Evolutionary conservation across 2,329 filamentous ascomycete species (phyloP).

Genomic region (Escovopsis weberi): DNA sequence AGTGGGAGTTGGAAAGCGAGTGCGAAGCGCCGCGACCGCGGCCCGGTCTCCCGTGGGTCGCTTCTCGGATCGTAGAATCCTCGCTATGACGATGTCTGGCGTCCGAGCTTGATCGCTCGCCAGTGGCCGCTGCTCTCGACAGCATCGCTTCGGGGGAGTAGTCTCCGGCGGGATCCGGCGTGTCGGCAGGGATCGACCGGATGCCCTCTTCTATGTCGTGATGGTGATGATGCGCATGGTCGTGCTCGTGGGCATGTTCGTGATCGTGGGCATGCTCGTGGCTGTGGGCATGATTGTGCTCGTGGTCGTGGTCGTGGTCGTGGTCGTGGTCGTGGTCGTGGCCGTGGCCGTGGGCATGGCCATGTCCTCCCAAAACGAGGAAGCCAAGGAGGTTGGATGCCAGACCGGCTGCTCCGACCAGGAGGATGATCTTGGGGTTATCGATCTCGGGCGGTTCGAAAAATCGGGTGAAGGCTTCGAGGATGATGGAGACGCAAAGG

Average conservation of each 20-base stretch:
- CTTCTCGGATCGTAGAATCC: slow-evolving; percentile 12
- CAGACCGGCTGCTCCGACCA: slow-evolving; percentile 77
- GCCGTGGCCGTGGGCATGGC: slow-evolving; percentile 56
- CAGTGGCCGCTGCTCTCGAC: slow-evolving; percentile 26
- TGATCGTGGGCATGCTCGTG: too few species aligned
- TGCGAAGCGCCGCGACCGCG: slow-evolving; percentile 5
- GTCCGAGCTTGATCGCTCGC: slow-evolving; percentile 14
- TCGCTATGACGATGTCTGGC: slow-evolving; percentile 26
- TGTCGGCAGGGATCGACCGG: slow-evolving; percentile 33
- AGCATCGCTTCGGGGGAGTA: slow-evolving; percentile 48
- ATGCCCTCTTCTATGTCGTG: slow-evolving; percentile 37
- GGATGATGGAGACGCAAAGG: slow-evolving; percentile 87
- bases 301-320: slow-evolving; percentile 22
- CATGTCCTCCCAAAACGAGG: slow-evolving; percentile 83
- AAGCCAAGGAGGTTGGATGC: slow-evolving; percentile 81
- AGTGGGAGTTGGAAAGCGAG: slow-evolving; percentile 13
- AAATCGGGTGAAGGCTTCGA: slow-evolving; percentile 86
- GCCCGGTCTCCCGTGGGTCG: slow-evolving; percentile 14
- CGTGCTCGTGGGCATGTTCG: slow-evolving; percentile 20
- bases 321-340: slow-evolving; percentile 34
- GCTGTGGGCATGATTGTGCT: slow-evolving; percentile 17
- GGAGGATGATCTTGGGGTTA: slow-evolving; percentile 74
- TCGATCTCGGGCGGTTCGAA: slow-evolving; percentile 79
- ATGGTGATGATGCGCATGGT: slow-evolving; percentile 6
- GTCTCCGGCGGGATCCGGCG: slow-evolving; percentile 44